Evolutionary conservation across 495 filamentous ascomycete genomes (phyloP).

Genomic region (Neurospora terricola): DNA sequence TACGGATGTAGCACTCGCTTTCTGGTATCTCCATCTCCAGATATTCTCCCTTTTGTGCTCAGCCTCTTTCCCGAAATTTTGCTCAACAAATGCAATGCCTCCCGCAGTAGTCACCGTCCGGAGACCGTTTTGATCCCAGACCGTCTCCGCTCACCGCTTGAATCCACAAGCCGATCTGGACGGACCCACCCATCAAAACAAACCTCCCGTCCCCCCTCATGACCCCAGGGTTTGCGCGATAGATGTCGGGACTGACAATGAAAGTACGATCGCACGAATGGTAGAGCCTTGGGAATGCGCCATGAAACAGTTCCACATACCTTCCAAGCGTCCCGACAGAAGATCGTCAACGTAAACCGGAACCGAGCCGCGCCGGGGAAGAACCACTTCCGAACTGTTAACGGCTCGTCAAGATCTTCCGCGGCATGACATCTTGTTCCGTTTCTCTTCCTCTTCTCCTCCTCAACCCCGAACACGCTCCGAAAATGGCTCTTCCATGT

Average conservation of each 20-base stretch:
- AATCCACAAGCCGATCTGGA: background rate
- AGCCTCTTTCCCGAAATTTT: background rate
- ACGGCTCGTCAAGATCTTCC: background rate
- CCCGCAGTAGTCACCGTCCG: background rate
- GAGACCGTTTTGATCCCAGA: background rate
- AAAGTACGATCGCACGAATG: background rate
- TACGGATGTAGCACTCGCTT: background rate
- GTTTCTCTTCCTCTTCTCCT: background rate
- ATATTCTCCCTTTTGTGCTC: background rate
- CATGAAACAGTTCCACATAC: background rate
- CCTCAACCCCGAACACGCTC: background rate
- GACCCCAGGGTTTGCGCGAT: background rate
- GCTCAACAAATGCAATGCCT: background rate
- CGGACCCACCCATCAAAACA: background rate
- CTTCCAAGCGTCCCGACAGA: background rate
- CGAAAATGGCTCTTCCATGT: background rate
- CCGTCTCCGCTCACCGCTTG: background rate
- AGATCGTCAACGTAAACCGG: background rate
- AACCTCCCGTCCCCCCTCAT: background rate
- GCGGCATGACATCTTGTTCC: background rate
- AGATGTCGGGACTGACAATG: background rate
- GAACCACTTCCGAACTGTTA: background rate
- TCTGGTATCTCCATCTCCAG: background rate
- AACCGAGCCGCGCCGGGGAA: background rate
- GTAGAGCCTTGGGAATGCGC: background rate